Evolutionary conservation across 2,329 filamentous ascomycete genomes (phyloP), one percentile per base, ranked within the genome.

Genomic region (Pseudogymnoascus sp.): DNA sequence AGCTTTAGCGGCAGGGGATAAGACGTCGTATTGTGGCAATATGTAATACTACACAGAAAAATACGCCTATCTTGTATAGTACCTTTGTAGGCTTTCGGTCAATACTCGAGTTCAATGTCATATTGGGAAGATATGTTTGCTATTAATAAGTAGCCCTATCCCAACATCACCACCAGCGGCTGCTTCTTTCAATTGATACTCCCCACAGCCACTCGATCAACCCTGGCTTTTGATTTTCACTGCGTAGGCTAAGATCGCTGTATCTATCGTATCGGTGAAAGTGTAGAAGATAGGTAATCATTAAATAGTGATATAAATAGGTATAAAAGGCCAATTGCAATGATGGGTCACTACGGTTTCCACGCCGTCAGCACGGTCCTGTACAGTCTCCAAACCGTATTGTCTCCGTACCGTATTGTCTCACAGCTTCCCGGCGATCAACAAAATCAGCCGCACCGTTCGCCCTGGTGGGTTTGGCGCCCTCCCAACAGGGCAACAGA

Each of bases 1-100:
- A 66, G 71, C 46, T 74, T 72, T 59, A 64, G 37, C 26, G 53
- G 65, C 21, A 62, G 65, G n/a, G 64, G 44, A 60, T 67, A 66
- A n/a, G 68, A 69, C 61, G 29, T 7, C 7, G n/a, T n/a, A 19
- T 56, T 56, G 26, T 56, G 50, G 17, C 17, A 56, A 35, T 33
- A 56, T 56, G 50, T 56, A 56, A 56, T 33, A 56, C 29, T 35
- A 53, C 29, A 56, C 50, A 33, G 17, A 56, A 35, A 15, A 56
- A 56, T 10, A 35, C 46, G 23, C n/a, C 50, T 56, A 35, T 56
- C n/a, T 56, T 56, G 50, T 56, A 35, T n/a, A 21, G 11, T 15
- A 33, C 10, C 21, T 33, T 33, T 11, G 11, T 1, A 3, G 11
- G 26, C 5, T 15, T 56, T 33, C 50, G 19, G 50, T 56, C 11